Conservation (phyloP, 1,284 basidiomycete genomes). For the Heterobasidion occidentale region DNA sequence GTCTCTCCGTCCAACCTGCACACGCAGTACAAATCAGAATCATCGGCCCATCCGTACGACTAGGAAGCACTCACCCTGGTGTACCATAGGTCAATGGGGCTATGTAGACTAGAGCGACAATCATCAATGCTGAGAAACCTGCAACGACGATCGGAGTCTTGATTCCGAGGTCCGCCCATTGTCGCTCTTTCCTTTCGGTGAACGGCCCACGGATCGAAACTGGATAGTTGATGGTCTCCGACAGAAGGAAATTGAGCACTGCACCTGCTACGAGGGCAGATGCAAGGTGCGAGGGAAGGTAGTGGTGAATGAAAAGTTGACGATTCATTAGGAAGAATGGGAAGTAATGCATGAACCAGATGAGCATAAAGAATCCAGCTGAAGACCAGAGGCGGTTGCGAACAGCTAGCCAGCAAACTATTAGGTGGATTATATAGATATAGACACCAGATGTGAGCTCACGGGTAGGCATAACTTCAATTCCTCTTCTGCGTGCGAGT, state of each 20-base stretch:
- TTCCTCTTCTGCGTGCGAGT: constrained; percentile 77
- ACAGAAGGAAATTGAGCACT: constrained; percentile 86
- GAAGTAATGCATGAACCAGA: constrained; percentile 95
- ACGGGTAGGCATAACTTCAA: constrained; percentile 85
- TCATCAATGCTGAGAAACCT: constrained; percentile 49
- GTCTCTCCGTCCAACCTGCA: constrained; percentile 62
- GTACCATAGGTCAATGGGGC: constrained; percentile 89
- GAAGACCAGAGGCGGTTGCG: constrained; percentile 94
- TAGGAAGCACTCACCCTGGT: constrained; percentile 60
- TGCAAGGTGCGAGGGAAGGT: constrained; percentile 90
- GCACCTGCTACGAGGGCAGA: constrained; percentile 89
- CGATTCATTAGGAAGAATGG: constrained; percentile 99
- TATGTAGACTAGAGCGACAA: constrained; percentile 68
- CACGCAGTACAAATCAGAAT: constrained; percentile 9
- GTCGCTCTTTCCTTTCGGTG: constrained; percentile 52
- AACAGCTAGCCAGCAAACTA: constrained; percentile 44
- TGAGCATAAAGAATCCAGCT: constrained; percentile 88
- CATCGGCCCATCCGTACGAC: neutral
- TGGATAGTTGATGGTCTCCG: constrained; percentile 91
- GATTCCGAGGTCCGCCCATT: constrained; percentile 68
- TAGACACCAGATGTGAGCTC: no score
- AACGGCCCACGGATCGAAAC: constrained; percentile 59
- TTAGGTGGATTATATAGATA: no score
- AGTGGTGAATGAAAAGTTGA: constrained; percentile 97
- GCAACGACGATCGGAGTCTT: constrained; percentile 62